Base-by-base conservation (phyloP, 208 protist species). In the Crithidia acanthocephali region DNA sequence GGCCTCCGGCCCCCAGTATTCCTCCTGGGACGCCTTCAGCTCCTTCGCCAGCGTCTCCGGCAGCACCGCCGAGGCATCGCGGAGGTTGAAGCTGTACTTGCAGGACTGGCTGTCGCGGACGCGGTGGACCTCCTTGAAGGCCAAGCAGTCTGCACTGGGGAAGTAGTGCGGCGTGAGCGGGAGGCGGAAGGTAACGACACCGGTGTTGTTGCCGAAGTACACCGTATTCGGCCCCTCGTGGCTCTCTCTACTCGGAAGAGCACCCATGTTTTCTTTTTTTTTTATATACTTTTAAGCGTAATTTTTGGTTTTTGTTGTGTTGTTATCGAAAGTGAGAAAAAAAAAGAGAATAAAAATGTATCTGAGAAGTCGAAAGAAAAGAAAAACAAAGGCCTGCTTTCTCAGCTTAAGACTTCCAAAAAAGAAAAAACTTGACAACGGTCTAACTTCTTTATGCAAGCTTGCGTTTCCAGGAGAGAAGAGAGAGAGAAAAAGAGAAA, bases 131-230 rank as follows among this genome's bases (percentile, higher is more conserved):
- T 87, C 81, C 45, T 73, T 75, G 42, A 90, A 90, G 1, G 68
- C 75, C 25, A 80, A 73, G 67, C 79, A 79, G 20, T 72, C 37
- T 5, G 68, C 28, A 20, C 66, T 80, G 44, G 82, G 79, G 58
- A 87, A 91, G 59, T 80, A 91, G 67, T 87, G 80, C 2, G 62
- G 72, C 0, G 83, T 84, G 13, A 88, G 58, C 16, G 82, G 85
- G 22, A 90, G 20, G 15, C 56, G 68, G 9, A 80, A 64, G 18
- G 84, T 44, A 20, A 76, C 72, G 56, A 72, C 37, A 15, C 68
- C 64, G 30, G 74, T 78, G 59, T 76, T 79, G 68, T 78, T 71
- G 37, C 57, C 68, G 58, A 83, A 81, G 58, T 52, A 64, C n/a
- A 83, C 27, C 8, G 72, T 72, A 52, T 71, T 64, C 15, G 80